phyloP scores from a whole-genome alignment of 106 monocot genomes.

The Cymbidium sinense region DNA sequence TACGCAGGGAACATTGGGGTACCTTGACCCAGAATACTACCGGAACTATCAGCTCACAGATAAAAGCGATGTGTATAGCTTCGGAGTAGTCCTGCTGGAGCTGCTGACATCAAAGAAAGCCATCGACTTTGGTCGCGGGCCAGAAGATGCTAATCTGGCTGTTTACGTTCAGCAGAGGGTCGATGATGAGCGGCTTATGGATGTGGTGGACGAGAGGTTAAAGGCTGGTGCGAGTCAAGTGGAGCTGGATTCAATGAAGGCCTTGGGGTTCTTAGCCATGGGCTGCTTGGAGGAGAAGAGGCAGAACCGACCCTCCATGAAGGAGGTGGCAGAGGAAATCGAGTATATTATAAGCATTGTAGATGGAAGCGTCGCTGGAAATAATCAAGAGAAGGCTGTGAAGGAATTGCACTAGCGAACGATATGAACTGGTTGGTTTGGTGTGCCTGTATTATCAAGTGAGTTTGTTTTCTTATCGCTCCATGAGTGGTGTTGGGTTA shows the following conservation, averaged over 20 bases:
- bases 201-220: conserved; percentile 33
- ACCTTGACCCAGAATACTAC: conserved; percentile 89
- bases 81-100: conserved; percentile 66
- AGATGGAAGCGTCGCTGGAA: conserved; percentile 1
- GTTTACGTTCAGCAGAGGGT: conserved; percentile 41
- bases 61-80: conserved; percentile 93
- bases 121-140: conserved; percentile 38
- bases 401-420: no score
- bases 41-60: conserved; percentile 92
- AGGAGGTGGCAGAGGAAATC: conserved; percentile 58
- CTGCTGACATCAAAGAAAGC: conserved; percentile 57
- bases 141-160: conserved; percentile 56
- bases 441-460: no score
- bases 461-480: no score
- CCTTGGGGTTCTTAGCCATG: conserved; percentile 48
- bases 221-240: conserved; percentile 33
- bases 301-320: conserved; percentile 62
- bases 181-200: conserved; percentile 48
- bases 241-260: conserved; percentile 52
- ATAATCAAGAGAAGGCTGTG: no score
- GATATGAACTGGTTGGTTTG: no score
- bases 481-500: no score
- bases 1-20: conserved; percentile 71
- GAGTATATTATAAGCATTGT: conserved; percentile 50
- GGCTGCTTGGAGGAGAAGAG: conserved; percentile 59